These are phyloP conservation scores for Quercus cerris DNA, from an alignment of 306 rosid species.

Conservation along the genomic window DNA sequence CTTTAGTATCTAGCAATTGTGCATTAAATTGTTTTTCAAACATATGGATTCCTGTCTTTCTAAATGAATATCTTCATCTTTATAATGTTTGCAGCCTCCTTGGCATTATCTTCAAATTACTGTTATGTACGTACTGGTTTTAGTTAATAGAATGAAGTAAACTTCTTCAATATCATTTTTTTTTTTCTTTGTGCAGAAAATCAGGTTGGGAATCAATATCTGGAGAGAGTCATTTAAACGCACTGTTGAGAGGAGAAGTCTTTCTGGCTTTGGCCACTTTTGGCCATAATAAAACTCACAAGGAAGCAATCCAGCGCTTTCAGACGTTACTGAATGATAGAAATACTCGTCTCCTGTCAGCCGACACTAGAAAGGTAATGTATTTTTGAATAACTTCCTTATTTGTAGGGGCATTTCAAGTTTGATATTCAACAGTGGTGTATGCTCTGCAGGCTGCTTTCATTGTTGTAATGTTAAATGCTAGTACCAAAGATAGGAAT, in stretches of 20 bases:
- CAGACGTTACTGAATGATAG: constrained; percentile 37
- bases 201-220: constrained; percentile 56
- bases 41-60: neutral
- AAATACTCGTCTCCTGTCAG: constrained; percentile 46
- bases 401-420: neutral
- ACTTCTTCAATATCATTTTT: neutral
- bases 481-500: constrained; percentile 26
- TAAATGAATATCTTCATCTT: neutral
- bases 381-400: neutral
- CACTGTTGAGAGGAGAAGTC: constrained; percentile 46
- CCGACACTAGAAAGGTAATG: constrained; percentile 48
- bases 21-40: neutral
- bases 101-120: neutral
- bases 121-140: neutral
- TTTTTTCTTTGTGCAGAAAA: constrained; percentile 34
- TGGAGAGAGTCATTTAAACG: constrained; percentile 45
- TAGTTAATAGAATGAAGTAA: neutral
- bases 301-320: constrained; percentile 52
- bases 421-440: neutral
- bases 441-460: constrained; percentile 47
- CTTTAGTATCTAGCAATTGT: neutral
- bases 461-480: constrained; percentile 50
- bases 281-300: constrained; percentile 48
- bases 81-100: neutral
- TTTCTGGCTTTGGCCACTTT: constrained; percentile 44